Evolutionary conservation across 495 filamentous ascomycete genomes (phyloP), one percentile per base, ranked within the genome.

Genomic region (Aspergillus steynii): DNA sequence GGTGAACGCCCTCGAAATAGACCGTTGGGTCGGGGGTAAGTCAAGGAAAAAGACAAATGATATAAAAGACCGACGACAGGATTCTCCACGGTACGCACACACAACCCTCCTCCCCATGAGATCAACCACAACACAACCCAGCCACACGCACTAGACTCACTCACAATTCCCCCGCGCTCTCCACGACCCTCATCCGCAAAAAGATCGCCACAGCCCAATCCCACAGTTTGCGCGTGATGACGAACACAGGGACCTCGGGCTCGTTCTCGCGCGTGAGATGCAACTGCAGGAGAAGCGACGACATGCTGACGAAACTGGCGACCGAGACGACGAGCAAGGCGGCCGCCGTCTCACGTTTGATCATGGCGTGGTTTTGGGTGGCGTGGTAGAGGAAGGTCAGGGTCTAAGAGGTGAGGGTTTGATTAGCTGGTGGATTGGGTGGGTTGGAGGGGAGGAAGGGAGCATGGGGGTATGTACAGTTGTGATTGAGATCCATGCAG

Each of bases 401-500:
- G 28, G 87, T 86, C 90, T 93, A 20, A 20, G 53, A 5, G 6
- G 29, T 14, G 8, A 29, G 15, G 34, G 34, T 29, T 29, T n/a
- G 47, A n/a, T 60, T 25, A 56, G 29, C 45, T 42, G 14, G 55
- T 31, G 6, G 45, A 50, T 54, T 25, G 56, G 46, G 46, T 20
- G 29, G 42, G 2, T 55, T 63, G 15, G n/a, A 34, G 10, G 29
- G 20, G n/a, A 29, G 10, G 53, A 34, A 12, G 20, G 46, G 12
- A n/a, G 12, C 29, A 29, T 48, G 34, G 20, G 46, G 10, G n/a
- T 5, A 14, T 28, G 37, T 77, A 90, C 90, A 47, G 86, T 91
- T 54, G 91, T 88, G 57, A 96, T 94, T 53, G 86, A 86, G 57
- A 96, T 88, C 90, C 91, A 95, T 27, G 91, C 90, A 27, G 90